Evolutionary conservation across 805 yeast genomes (phyloP).

Genomic region (Ascoidea tarda): DNA sequence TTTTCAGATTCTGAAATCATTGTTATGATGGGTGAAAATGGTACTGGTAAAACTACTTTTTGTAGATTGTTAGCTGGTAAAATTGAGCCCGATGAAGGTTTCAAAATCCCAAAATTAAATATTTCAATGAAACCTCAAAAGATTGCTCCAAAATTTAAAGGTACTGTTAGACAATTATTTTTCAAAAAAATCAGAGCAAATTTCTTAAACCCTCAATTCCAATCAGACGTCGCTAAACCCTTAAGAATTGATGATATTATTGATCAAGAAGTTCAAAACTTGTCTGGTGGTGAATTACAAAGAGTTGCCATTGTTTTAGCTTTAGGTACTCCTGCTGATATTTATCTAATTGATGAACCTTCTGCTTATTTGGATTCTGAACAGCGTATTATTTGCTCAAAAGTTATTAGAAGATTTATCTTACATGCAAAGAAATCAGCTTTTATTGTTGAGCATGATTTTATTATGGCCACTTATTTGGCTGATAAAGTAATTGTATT

Average conservation of each 20-base stretch:
- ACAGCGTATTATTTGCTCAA: constrained; percentile 98
- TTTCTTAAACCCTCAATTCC: constrained; percentile 93
- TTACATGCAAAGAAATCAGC: constrained; percentile 97
- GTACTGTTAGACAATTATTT: constrained; percentile 96
- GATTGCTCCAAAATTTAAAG: constrained; percentile 97
- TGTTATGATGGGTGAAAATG: constrained; percentile 99
- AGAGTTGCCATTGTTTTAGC: constrained; percentile 96
- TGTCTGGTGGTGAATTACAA: constrained; percentile 99
- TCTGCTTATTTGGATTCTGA: constrained; percentile 98
- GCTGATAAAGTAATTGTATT: constrained; percentile 98
- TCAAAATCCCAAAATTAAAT: constrained; percentile 72
- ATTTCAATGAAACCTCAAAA: constrained; percentile 98
- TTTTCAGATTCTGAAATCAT: constrained; percentile 93
- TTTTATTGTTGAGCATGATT: constrained; percentile 99
- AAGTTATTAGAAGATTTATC: constrained; percentile 93
- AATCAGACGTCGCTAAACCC: constrained; percentile 96
- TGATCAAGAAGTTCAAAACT: constrained; percentile 94
- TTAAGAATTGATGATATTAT: constrained; percentile 84
- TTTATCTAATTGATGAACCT: constrained; percentile 96
- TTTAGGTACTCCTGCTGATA: constrained; percentile 89
- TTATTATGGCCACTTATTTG: constrained; percentile 98
- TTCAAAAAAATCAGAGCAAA: constrained; percentile 92
- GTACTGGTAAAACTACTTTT: constrained; percentile 98
- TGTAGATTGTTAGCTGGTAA: constrained; percentile 94
- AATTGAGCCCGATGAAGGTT: constrained; percentile 68